Percentiles rank a stretch among this genome's conserved stretches.
Evolutionary conservation across 2,329 filamentous ascomycete genomes (phyloP).

Genomic region (Exophiala dermatitidis): DNA sequence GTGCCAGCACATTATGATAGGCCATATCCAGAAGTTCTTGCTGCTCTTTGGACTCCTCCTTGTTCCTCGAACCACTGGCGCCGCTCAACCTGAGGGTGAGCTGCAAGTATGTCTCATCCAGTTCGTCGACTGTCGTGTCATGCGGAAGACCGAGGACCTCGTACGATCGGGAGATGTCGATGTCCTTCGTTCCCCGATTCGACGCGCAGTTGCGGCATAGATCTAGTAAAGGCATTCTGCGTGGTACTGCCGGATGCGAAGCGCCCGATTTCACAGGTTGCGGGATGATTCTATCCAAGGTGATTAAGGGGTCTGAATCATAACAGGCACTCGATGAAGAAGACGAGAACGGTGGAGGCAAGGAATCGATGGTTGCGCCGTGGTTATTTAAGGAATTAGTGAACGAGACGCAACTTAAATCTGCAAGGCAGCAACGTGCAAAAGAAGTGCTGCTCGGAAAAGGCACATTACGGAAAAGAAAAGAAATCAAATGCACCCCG

Average conservation of each 20-base stretch:
- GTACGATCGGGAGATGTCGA: neutral
- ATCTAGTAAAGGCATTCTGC: too few species aligned
- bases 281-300: too few species aligned
- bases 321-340: too few species aligned
- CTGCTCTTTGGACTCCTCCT: neutral
- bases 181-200: neutral
- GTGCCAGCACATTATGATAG: slow-evolving; percentile 10
- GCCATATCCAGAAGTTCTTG: slow-evolving; percentile 12
- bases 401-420: neutral
- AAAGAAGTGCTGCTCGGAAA: neutral
- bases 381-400: neutral
- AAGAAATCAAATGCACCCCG: neutral
- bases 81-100: slow-evolving; percentile 9
- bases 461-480: neutral
- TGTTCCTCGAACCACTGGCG: neutral
- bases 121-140: slow-evolving; percentile 8
- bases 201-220: neutral
- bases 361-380: neutral
- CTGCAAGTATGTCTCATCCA: slow-evolving; percentile 17
- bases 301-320: too few species aligned
- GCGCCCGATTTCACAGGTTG: too few species aligned
- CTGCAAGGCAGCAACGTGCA: neutral
- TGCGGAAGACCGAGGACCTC: slow-evolving; percentile 2
- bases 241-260: too few species aligned
- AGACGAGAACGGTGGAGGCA: neutral